phyloP scores from a whole-genome alignment of 352 stramenopile genomes.

The Plasmopara halstedii region DNA sequence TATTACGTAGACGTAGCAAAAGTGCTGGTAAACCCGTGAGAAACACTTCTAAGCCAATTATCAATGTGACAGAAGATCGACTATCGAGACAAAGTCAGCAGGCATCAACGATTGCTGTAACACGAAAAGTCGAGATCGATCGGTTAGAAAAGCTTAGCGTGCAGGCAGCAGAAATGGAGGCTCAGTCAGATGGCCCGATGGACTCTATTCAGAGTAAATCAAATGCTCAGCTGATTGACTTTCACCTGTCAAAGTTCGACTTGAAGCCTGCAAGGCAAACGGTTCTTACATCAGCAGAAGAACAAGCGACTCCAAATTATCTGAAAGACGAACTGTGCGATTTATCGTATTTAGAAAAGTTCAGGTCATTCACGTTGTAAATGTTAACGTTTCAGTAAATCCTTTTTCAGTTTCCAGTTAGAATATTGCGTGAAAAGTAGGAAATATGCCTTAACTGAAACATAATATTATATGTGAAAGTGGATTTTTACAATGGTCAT shows the following conservation, averaged over 20 bases:
- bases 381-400: no score
- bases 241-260: constrained; percentile 26
- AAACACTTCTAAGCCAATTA: no score
- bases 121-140: not conserved
- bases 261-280: constrained; percentile 10
- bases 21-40: constrained; percentile 1
- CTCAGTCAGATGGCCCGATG: not conserved
- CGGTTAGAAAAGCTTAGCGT: not conserved
- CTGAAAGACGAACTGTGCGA: constrained; percentile 20
- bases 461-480: no score
- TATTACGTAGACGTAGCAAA: not conserved
- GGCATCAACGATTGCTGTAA: constrained; percentile 6
- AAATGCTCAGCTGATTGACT: constrained; percentile 13
- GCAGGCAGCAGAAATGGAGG: not conserved
- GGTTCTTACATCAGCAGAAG: constrained; percentile 3
- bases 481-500: no score
- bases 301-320: constrained; percentile 6
- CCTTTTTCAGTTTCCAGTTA: no score
- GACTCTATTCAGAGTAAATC: constrained; percentile 8
- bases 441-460: no score
- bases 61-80: constrained; percentile 11
- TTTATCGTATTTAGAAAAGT: constrained; percentile 21
- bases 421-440: no score
- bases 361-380: constrained; percentile 21
- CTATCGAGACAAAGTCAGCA: constrained; percentile 8